Conservation (phyloP, 805 yeast species). For the Nakazawaea wyomingensis region DNA sequence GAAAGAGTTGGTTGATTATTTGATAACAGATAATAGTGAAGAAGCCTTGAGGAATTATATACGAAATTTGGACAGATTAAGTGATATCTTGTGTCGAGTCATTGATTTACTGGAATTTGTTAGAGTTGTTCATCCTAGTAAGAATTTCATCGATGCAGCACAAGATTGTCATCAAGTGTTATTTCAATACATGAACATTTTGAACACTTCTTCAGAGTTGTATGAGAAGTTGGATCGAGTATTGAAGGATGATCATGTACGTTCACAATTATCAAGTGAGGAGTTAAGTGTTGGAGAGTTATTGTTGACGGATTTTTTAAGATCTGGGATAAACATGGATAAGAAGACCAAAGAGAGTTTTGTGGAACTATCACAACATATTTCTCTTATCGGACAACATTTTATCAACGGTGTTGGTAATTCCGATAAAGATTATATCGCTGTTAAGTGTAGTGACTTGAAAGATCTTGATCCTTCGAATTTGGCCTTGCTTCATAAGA, state of each 20-base stretch:
- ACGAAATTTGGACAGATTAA: conserved; percentile 69
- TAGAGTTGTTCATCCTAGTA: conserved; percentile 80
- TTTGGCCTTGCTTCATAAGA: conserved; percentile 26
- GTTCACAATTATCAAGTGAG: conserved; percentile 50
- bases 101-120: conserved; percentile 93
- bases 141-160: conserved; percentile 68
- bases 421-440: conserved; percentile 21
- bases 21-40: conserved; percentile 41
- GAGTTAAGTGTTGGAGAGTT: conserved; percentile 80
- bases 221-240: conserved; percentile 56
- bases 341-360: conserved; percentile 59
- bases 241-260: conserved; percentile 35
- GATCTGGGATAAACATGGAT: conserved; percentile 84
- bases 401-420: conserved; percentile 50
- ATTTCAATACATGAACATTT: conserved; percentile 89
- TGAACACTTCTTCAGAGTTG: conserved; percentile 78
- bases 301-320: conserved; percentile 77
- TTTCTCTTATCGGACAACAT: conserved; percentile 75
- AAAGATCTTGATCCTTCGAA: conserved; percentile 20
- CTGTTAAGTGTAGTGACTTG: conserved; percentile 24
- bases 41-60: conserved; percentile 48
- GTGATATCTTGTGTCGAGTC: conserved; percentile 86
- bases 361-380: conserved; percentile 72
- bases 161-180: conserved; percentile 81
- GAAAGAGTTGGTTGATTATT: conserved; percentile 49